A percentile compares a stretch with the other conserved stretches of the same genome.
These are phyloP conservation scores for Jamesozyma rosinii DNA, from an alignment of 805 yeast species.

Conservation along the genomic window DNA sequence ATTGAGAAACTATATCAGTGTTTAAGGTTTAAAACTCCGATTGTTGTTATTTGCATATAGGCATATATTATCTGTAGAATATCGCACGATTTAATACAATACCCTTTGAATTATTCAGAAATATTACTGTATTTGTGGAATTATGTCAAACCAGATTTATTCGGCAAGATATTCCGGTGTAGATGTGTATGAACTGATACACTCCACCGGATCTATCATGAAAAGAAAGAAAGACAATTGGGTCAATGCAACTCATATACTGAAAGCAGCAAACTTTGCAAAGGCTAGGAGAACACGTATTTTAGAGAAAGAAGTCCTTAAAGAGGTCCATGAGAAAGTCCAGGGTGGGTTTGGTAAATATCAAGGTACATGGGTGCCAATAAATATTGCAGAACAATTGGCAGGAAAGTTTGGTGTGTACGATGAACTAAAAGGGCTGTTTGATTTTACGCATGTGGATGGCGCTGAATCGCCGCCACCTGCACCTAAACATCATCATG, in stretches of 20 bases:
- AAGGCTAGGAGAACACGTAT: slow-evolving; percentile 90
- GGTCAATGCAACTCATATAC: slow-evolving; percentile 91
- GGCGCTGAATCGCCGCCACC: slow-evolving; percentile 48
- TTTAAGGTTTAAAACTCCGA: too few species aligned
- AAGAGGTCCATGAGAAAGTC: slow-evolving; percentile 80
- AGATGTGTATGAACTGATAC: slow-evolving; percentile 70
- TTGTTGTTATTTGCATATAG: too few species aligned
- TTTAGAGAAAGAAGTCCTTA: slow-evolving; percentile 82
- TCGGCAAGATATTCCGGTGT: slow-evolving; percentile 74
- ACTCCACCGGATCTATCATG: slow-evolving; percentile 66
- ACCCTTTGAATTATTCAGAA: too few species aligned
- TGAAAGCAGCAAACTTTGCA: slow-evolving; percentile 88
- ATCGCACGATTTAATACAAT: too few species aligned
- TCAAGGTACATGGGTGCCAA: slow-evolving; percentile 95
- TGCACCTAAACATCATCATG: slow-evolving; percentile 59
- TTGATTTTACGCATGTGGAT: slow-evolving; percentile 47
- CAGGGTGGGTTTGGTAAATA: slow-evolving; percentile 97
- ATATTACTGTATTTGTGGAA: too few species aligned
- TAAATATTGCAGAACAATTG: slow-evolving; percentile 59
- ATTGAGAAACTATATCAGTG: too few species aligned
- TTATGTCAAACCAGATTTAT: slow-evolving; percentile 37
- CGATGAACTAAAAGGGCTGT: slow-evolving; percentile 54
- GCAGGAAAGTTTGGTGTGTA: slow-evolving; percentile 58
- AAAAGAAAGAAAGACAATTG: slow-evolving; percentile 66
- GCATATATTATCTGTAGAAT: too few species aligned